Conservation (phyloP, 2,329 filamentous ascomycete genomes). For the Pseudogymnoascus sp. region DNA sequence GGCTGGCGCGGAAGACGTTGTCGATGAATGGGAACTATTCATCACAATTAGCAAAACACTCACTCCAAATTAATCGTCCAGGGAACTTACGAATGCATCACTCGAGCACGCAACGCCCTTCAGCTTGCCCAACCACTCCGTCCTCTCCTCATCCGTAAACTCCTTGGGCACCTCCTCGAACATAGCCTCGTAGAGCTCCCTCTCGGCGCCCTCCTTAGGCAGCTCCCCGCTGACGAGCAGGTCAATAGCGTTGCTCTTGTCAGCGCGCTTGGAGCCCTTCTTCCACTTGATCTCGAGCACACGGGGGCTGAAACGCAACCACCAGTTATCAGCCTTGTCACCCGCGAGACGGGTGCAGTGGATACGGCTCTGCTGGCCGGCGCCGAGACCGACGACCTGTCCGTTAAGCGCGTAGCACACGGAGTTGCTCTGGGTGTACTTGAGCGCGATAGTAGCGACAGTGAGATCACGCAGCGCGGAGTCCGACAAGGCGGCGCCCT, state of each 20-base stretch:
- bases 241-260: constrained; percentile 98
- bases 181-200: constrained; percentile 74
- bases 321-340: constrained; percentile 99
- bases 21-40: constrained; percentile 93
- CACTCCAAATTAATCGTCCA: not conserved
- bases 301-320: constrained; percentile 93
- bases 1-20: constrained; percentile 85
- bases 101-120: constrained; percentile 78
- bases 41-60: constrained; percentile 10
- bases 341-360: constrained; percentile 96
- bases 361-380: constrained; percentile 94
- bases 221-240: constrained; percentile 86
- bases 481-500: constrained; percentile 63
- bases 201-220: constrained; percentile 74
- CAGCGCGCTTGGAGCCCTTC: constrained; percentile 89
- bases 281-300: constrained; percentile 90
- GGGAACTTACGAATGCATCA: constrained; percentile 80
- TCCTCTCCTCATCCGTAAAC: constrained; percentile 78
- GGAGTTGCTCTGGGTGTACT: constrained; percentile 98
- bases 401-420: constrained; percentile 95
- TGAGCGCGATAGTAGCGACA: constrained; percentile 91
- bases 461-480: constrained; percentile 81
- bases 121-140: constrained; percentile 77
- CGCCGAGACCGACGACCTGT: constrained; percentile 87
- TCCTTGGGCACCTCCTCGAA: constrained; percentile 82